Percentiles rank a stretch among this genome's conserved stretches.
Evolutionary conservation across 129 eudicot genomes (phyloP).

Genomic region (Ambrosia artemisiifolia): DNA sequence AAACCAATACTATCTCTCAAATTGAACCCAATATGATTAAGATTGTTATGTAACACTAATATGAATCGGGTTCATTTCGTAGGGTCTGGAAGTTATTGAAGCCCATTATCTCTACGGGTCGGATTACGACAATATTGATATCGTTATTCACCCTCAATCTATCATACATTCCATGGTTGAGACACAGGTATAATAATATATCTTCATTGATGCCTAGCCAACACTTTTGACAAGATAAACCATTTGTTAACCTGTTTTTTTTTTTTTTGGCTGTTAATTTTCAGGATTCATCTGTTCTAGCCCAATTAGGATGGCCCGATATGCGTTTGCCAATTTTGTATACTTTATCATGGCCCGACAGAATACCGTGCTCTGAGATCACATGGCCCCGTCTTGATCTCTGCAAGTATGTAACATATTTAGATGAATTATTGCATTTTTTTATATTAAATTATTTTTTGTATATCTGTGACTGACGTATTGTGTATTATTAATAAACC

Average conservation of each 20-base stretch:
- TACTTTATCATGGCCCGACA: conserved; percentile 94
- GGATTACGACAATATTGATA: conserved; percentile 87
- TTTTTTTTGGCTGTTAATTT: background rate
- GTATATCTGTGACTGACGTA: too few relatives aligned
- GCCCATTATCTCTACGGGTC: conserved; percentile 96
- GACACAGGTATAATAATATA: conserved; percentile 62
- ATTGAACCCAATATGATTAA: too few relatives aligned
- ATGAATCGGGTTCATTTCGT: conserved; percentile 19
- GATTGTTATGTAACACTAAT: background rate
- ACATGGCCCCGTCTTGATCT: conserved; percentile 99
- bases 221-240: background rate
- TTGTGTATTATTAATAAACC: too few relatives aligned
- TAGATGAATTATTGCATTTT: background rate
- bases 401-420: conserved; percentile 67
- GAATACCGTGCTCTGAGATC: conserved; percentile 87
- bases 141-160: conserved; percentile 95
- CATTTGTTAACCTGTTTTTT: background rate
- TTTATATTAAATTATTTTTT: background rate
- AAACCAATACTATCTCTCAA: too few relatives aligned
- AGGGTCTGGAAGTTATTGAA: conserved; percentile 99
- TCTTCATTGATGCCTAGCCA: background rate
- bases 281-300: conserved; percentile 91
- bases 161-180: conserved; percentile 98
- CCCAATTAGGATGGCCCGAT: conserved; percentile 99
- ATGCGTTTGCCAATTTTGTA: conserved; percentile 97